These are phyloP conservation scores for Clitopilus hobsonii DNA, from an alignment of 768 basidiomycete genomes.

Conservation along the genomic window DNA sequence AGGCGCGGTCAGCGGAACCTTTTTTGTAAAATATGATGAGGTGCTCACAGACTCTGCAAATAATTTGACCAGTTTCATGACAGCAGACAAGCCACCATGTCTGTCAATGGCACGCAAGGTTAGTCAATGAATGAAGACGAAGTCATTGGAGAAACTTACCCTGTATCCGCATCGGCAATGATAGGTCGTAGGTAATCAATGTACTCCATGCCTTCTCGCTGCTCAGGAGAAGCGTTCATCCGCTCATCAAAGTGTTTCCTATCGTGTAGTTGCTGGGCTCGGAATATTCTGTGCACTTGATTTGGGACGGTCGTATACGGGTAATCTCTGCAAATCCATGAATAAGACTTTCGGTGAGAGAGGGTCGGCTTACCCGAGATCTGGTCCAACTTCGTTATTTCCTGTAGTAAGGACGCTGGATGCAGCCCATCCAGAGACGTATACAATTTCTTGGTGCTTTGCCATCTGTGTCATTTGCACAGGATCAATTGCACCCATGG, in stretches of 20 bases:
- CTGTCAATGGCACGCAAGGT: conserved; percentile 31
- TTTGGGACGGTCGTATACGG: conserved; percentile 96
- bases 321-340: conserved; percentile 59
- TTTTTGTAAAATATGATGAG: not conserved
- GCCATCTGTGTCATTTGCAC: conserved; percentile 97
- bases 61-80: conserved; percentile 91
- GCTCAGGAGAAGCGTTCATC: conserved; percentile 56
- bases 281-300: conserved; percentile 88
- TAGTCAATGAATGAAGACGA: not conserved
- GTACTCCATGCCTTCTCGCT: conserved; percentile 67
- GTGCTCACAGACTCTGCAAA: conserved; percentile 82
- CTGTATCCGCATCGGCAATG: conserved; percentile 93
- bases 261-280: conserved; percentile 90
- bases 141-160: conserved; percentile 40
- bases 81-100: conserved; percentile 88
- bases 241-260: conserved; percentile 91
- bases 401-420: conserved; percentile 85
- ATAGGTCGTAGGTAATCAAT: conserved; percentile 90
- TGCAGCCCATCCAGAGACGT: conserved; percentile 91
- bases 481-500: conserved; percentile 92
- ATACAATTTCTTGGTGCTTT: conserved; percentile 76
- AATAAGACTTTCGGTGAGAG: not conserved
- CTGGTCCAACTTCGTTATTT: conserved; percentile 89
- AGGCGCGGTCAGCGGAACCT: not conserved
- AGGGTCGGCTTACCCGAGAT: conserved; percentile 67